Evolutionary conservation across 768 basidiomycete species (phyloP).

Genomic region (Wakefieldia striispora): DNA sequence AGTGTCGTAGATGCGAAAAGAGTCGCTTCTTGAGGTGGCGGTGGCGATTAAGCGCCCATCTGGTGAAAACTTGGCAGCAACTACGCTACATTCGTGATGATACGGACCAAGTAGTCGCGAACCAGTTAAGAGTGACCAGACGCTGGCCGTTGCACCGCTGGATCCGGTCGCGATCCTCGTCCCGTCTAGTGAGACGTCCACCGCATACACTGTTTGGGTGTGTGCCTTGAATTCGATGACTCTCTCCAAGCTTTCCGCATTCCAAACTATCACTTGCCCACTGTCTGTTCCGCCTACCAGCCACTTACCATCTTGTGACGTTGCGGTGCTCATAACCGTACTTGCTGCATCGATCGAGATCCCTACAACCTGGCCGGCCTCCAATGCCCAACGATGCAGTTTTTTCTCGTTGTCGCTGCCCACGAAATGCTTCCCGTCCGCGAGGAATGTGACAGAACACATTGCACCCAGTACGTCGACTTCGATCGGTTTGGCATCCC

Average conservation of each 20-base stretch:
- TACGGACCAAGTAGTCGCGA: constrained; percentile 2
- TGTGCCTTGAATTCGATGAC: not conserved
- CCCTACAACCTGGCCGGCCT: too few relatives aligned
- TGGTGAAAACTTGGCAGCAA: too few relatives aligned
- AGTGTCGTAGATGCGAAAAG: not conserved
- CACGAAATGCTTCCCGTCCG: too few relatives aligned
- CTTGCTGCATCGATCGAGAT: too few relatives aligned
- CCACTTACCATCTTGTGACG: not conserved
- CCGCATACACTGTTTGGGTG: not conserved
- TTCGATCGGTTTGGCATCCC: too few relatives aligned
- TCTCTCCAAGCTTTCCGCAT: not conserved
- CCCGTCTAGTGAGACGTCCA: constrained; percentile 13
- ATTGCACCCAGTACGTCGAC: too few relatives aligned
- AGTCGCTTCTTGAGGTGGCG: not conserved
- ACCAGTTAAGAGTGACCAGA: constrained; percentile 3
- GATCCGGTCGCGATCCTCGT: constrained; percentile 5
- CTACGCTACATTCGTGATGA: not conserved
- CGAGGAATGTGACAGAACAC: too few relatives aligned
- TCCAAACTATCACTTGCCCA: not conserved
- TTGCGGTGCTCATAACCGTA: too few relatives aligned
- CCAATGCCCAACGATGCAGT: too few relatives aligned
- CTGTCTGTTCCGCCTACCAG: not conserved
- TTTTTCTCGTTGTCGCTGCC: too few relatives aligned
- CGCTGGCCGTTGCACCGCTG: not conserved
- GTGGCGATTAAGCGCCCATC: too few relatives aligned